Base-by-base conservation (phyloP, 352 stramenopile species). In the Blastocystis hominis region DNA sequence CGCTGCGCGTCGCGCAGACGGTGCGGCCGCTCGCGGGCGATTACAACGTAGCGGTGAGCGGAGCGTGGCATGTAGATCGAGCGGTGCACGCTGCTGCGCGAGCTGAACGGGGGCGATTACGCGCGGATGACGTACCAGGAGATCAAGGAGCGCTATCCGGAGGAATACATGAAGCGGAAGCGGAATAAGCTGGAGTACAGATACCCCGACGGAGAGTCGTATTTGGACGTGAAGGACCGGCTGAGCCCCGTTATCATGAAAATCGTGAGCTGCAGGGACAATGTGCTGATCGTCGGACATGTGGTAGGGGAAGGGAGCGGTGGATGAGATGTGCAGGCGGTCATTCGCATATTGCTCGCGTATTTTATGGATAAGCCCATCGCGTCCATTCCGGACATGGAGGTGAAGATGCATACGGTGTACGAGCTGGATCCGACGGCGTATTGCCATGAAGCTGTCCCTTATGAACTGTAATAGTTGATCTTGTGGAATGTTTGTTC, bases 181-280 rank as follows among this genome's bases (percentile, higher is more conserved):
- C 90, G 94, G 59, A 93, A 97, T 90, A 97, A 97, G 89, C 91
- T 97, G 44, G 92, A 92, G 17, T 97, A 96, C 88, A 90, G 94
- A 2, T 93, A 93, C 91, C 91, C 94, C 0, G 94, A 94, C 3
- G 94, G 94, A 24, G 94, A 97, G 89, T 96, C 93, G 84, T 97
- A 97, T 89, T 91, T 96, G 77, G 94, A 97, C 88, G 92, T 97
- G 46, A 97, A 97, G 89, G 94, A 94, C 38, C 92, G 94, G n/a
- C 86, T 97, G 56, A 91, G 92, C 1, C 95, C 93, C 64, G 90
- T 97, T 40, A 95, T 97, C 61, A 94, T 97, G 44, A 94, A 96
- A 90, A 95, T 97, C 53, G 77, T 78, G 77, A 59, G 77, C 56
- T 93, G 94, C 75, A 91, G 93, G 89, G 94, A 95, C 90, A 95